Evolutionary conservation across 1,284 basidiomycete species (phyloP), one percentile per base, ranked within the genome.

Genomic region (Ganoderma lingzhi): DNA sequence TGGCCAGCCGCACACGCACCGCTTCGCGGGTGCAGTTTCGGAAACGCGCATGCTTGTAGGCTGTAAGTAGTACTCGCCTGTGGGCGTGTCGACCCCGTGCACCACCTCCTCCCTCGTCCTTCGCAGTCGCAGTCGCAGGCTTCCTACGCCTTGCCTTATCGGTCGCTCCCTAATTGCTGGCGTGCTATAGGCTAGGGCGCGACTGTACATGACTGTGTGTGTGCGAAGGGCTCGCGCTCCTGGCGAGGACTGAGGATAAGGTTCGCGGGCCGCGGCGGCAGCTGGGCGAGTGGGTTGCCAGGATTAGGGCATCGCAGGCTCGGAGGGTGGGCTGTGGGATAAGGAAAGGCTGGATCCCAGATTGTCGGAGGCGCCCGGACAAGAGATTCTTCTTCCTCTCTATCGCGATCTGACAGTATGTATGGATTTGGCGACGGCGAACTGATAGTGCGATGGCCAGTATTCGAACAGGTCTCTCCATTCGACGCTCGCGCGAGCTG

Each of bases 401-500:
- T 28, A 51, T 51, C 48, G 48, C 48, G 48, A 51, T 51, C 48
- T 28, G n/a, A 23, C 23, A 9, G 17, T 3, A 17, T 45, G 15
- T n/a, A n/a, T 35, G 48, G 48, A 51, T 51, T 28, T 28, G 48
- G 48, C 48, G 48, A 51, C 48, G 48, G 48, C 48, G 48, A 51
- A 51, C 28, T 28, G 48, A 23, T 23, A 51, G 48, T 51, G 48
- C 23, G 23, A 23, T 23, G 23, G 23, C 23, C 9, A 51, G 23
- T 51, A 10, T 41, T 35, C 4, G 35, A 35, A 35, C 3, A 41
- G 39, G 5, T 41, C 14, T n/a, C 17, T 12, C 44, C 19, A 19
- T 9, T 23, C n/a, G 45, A 10, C 6, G 45, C 45, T 17, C n/a
- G 45, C n/a, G n/a, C 45, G 45, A 48, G 45, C n/a, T 23, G 45